A percentile compares a stretch with the other conserved stretches of the same genome.
phyloP scores from a whole-genome alignment of 108 stramenopile genomes.

The Epipyxis sp. region DNA sequence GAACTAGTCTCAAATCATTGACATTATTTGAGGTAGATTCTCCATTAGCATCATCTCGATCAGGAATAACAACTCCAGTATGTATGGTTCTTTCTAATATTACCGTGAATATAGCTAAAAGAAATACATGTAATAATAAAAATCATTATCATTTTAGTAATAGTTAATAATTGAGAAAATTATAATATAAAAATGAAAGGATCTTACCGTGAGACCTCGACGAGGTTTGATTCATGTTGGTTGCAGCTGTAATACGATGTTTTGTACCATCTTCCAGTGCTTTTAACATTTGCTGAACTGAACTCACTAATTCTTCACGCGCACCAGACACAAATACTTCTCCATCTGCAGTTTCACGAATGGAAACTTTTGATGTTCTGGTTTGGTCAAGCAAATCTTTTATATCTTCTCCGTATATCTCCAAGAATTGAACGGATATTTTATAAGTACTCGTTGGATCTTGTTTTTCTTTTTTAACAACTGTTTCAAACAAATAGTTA shows the following conservation, averaged over 20 bases:
- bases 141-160: background rate
- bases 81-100: conserved; percentile 43
- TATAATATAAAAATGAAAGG: background rate
- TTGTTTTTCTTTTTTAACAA: conserved; percentile 53
- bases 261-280: conserved; percentile 54
- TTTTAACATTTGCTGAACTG: conserved; percentile 48
- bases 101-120: conserved; percentile 55
- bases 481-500: conserved; percentile 40
- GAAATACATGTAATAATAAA: no score
- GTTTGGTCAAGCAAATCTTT: conserved; percentile 57
- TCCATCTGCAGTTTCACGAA: conserved; percentile 50
- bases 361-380: conserved; percentile 43
- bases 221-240: conserved; percentile 56
- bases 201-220: conserved; percentile 50
- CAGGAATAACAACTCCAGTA: background rate
- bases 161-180: background rate
- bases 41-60: background rate
- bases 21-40: background rate
- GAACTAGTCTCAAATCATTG: no score
- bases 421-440: conserved; percentile 56
- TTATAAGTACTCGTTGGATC: conserved; percentile 42
- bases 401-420: conserved; percentile 60
- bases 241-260: conserved; percentile 52
- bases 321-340: conserved; percentile 54
- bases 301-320: conserved; percentile 51